Evolutionary conservation across 805 yeast species (phyloP).

Genomic region (Ogataea sp.): DNA sequence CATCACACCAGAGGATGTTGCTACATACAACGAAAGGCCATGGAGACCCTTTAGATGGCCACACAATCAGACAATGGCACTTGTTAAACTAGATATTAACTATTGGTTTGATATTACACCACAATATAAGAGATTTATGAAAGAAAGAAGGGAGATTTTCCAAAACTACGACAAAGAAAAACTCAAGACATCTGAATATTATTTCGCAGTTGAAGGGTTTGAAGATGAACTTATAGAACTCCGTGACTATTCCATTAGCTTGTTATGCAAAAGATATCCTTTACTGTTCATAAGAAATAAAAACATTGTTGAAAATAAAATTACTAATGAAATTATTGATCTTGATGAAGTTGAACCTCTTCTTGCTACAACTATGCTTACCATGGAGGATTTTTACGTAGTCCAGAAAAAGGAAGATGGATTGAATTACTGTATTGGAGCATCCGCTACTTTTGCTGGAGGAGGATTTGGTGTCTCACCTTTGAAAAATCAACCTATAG

Average conservation of each 20-base stretch:
- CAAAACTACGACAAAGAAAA: slow-evolving; percentile 27
- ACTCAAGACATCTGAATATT: slow-evolving; percentile 30
- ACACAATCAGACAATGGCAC: slow-evolving; percentile 45
- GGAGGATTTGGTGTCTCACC: slow-evolving; percentile 38
- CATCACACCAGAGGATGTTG: slow-evolving; percentile 11
- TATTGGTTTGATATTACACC: slow-evolving; percentile 44
- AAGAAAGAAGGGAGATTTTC: slow-evolving; percentile 32
- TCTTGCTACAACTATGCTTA: slow-evolving; percentile 34
- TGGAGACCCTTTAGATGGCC: slow-evolving; percentile 51
- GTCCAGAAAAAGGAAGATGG: slow-evolving; percentile 30
- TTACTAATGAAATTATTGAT: slow-evolving; percentile 35
- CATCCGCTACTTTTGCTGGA: slow-evolving; percentile 46
- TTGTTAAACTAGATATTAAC: slow-evolving; percentile 39
- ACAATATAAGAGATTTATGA: slow-evolving; percentile 34
- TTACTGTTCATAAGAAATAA: slow-evolving; percentile 29
- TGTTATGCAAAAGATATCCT: slow-evolving; percentile 37
- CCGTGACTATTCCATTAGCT: slow-evolving; percentile 33
- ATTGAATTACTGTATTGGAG: slow-evolving; percentile 37
- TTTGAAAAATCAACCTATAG: slow-evolving; percentile 27
- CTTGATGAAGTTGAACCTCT: slow-evolving; percentile 38
- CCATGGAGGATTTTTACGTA: slow-evolving; percentile 43
- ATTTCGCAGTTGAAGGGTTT: slow-evolving; percentile 24
- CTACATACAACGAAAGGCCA: slow-evolving; percentile 29
- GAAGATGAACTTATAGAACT: slow-evolving; percentile 34
- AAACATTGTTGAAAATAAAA: slow-evolving; percentile 30